Percentiles rank a stretch among this genome's conserved stretches.
Evolutionary conservation across 1,284 basidiomycete species (phyloP).

Genomic region (Blastosporella zonata): DNA sequence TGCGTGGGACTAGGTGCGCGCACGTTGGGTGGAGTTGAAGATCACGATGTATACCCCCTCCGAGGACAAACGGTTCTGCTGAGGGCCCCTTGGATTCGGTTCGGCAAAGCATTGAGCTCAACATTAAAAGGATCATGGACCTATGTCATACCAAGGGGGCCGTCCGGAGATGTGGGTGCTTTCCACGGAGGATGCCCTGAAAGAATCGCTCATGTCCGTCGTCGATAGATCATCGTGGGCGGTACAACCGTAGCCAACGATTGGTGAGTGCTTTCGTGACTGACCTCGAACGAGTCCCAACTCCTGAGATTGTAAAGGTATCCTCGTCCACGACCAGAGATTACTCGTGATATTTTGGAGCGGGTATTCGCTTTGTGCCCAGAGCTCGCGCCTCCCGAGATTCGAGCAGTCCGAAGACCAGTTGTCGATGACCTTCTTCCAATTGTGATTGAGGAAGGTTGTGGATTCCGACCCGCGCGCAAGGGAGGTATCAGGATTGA

Average conservation of each 20-base stretch:
- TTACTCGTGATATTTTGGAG: constrained; percentile 20
- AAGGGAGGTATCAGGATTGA: constrained; percentile 20
- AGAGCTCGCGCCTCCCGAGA: constrained; percentile 16
- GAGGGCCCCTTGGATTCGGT: constrained; percentile 23
- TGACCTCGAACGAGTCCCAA: background rate
- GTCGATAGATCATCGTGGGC: constrained; percentile 23
- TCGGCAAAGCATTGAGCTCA: constrained; percentile 51
- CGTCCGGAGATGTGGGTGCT: constrained; percentile 59
- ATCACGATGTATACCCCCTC: constrained; percentile 22
- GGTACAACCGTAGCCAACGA: constrained; percentile 21
- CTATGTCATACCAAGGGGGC: constrained; percentile 68
- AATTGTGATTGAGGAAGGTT: constrained; percentile 18
- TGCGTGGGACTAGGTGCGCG: constrained; percentile 22
- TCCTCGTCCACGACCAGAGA: constrained; percentile 23
- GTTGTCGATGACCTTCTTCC: constrained; percentile 19
- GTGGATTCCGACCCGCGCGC: constrained; percentile 23
- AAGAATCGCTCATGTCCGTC: background rate
- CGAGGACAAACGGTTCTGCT: constrained; percentile 24
- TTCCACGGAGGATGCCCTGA: background rate
- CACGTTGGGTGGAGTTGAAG: constrained; percentile 18
- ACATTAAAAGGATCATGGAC: constrained; percentile 50
- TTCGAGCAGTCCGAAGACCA: constrained; percentile 3
- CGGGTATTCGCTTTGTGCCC: constrained; percentile 19
- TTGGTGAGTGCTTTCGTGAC: constrained; percentile 13
- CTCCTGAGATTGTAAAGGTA: constrained; percentile 24